Percentiles rank a stretch among this genome's conserved stretches.
Conservation (phyloP, 805 yeast species). For the Dipodascus albidus region DNA sequence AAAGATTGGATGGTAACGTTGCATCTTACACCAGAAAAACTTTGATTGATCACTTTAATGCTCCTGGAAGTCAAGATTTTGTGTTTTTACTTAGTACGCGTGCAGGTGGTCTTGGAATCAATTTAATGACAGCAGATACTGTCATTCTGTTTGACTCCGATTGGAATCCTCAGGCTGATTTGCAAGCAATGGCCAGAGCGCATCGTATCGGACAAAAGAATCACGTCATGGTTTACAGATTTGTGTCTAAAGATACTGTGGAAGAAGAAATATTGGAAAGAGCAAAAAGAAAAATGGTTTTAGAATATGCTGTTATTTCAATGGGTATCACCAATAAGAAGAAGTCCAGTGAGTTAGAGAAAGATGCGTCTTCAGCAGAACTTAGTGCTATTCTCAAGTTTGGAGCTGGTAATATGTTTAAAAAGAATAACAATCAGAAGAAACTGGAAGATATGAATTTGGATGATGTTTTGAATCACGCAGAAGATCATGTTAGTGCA, state of each 20-base stretch:
- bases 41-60: conserved; percentile 92
- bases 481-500: conserved; percentile 93
- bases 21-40: conserved; percentile 89
- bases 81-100: conserved; percentile 84
- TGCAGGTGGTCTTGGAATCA: conserved; percentile 98
- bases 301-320: conserved; percentile 95
- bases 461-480: conserved; percentile 92
- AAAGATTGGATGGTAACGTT: conserved; percentile 92
- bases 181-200: conserved; percentile 99
- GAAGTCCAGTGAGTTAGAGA: conserved; percentile 52
- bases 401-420: conserved; percentile 98
- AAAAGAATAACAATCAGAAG: conserved; percentile 88
- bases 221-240: conserved; percentile 93
- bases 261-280: conserved; percentile 96
- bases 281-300: conserved; percentile 95
- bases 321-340: conserved; percentile 80
- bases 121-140: conserved; percentile 98
- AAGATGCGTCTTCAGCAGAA: conserved; percentile 59
- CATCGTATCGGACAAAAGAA: conserved; percentile 99
- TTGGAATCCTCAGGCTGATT: conserved; percentile 99
- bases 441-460: conserved; percentile 88
- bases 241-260: conserved; percentile 96
- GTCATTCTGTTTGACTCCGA: conserved; percentile 96
- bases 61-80: conserved; percentile 86
- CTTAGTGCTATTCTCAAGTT: conserved; percentile 87